Evolutionary conservation across 768 basidiomycete genomes (phyloP), one percentile per base, ranked within the genome.

Genomic region (Pleurotus citrinopileatus): DNA sequence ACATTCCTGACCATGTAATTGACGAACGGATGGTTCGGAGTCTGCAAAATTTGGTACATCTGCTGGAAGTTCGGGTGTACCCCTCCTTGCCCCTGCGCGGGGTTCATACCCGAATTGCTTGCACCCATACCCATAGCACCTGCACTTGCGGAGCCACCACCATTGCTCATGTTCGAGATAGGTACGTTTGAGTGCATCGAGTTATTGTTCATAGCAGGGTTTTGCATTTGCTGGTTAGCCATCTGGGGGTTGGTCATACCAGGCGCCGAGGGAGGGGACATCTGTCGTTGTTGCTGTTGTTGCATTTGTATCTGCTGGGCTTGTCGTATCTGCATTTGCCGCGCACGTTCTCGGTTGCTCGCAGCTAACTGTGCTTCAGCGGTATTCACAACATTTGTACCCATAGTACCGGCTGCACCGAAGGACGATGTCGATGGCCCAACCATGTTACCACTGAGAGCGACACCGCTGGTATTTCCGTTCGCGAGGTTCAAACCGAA

Each of bases 21-120:
- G 66, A 84, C 66, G 53, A 87, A 71, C 20, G 83, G 81, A 63
- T 89, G 82, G 9, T 56, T 65, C 3, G 81, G 84, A 13, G 66
- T 74, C 55, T 81, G 81, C 62, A 88, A 60, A n/a, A 83, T 65
- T 40, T 74, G 67, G 51, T 72, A 72, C 48, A 75, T 62, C 53
- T 79, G 77, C 52, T 81, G 76, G 29, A 70, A 62, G 6, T 66
- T 62, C n/a, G 66, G 68, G 48, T 64, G 67, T 45, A 68, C 60
- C 38, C 40, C 55, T 20, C 42, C 47, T 28, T 32, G 25, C 7
- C 15, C 20, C 48, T 55, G 47, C 45, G 45, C 27, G 12, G 37
- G 43, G 13, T 12, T 42, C 17, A 26, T 29, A 34, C 44, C 54
- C 3, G 42, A 42, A 38, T 45, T 52, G n/a, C n/a, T n/a, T 28